These are phyloP conservation scores for Zygosaccharomyces bisporus DNA, from an alignment of 805 yeast genomes.

Conservation along the genomic window DNA sequence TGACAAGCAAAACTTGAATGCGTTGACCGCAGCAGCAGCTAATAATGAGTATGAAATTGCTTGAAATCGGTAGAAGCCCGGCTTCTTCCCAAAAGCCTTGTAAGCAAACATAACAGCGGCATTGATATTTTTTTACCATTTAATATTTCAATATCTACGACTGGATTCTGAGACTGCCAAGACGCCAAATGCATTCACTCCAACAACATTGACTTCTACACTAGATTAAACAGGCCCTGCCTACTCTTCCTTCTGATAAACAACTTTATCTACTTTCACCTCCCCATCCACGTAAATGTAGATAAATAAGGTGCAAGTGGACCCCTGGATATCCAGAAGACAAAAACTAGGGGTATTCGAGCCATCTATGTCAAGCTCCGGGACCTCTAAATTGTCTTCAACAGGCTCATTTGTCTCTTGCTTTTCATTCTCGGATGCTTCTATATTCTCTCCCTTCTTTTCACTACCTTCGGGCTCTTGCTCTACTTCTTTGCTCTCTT, in stretches of 20 bases:
- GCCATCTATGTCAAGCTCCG: slow-evolving; percentile 27
- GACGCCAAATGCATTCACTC: no score
- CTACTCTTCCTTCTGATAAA: slow-evolving; percentile 48
- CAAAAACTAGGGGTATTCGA: slow-evolving; percentile 80
- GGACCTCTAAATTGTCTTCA: slow-evolving; percentile 20
- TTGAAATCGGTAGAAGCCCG: no score
- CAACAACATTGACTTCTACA: slow-evolving; percentile 2
- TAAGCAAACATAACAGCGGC: no score
- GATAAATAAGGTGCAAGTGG: slow-evolving; percentile 74
- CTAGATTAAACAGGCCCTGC: no score
- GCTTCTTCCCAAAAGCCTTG: no score
- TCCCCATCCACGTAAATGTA: slow-evolving; percentile 78
- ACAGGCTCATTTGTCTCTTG: slow-evolving; percentile 23
- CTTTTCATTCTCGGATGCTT: slow-evolving; percentile 2
- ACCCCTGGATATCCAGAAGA: slow-evolving; percentile 77
- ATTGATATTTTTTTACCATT: no score
- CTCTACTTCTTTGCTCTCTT: background rate
- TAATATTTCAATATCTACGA: no score
- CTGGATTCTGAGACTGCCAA: no score
- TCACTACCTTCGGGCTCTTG: slow-evolving; percentile 12
- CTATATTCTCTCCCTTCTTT: background rate
- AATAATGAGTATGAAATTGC: no score
- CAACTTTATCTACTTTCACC: slow-evolving; percentile 86
- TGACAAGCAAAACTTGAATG: no score
- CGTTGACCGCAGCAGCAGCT: no score